A percentile compares a stretch with the other conserved stretches of the same genome.
phyloP scores from a whole-genome alignment of 129 eudicot species.

The Flaveria ramosissima region DNA sequence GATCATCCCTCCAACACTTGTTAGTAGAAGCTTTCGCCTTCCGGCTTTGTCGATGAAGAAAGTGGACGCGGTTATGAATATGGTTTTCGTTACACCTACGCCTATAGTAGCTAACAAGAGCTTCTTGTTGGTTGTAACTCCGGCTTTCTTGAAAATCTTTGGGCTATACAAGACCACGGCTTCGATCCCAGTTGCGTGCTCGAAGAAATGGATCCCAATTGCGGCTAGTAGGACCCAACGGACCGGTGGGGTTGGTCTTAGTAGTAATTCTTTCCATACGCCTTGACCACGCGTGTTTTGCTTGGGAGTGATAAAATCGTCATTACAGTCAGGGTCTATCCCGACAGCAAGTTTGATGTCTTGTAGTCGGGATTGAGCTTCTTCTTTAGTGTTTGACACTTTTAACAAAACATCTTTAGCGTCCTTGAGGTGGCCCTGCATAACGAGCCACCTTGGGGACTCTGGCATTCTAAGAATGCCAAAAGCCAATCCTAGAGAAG shows the following conservation, averaged over 20 bases:
- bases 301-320: conserved; percentile 38
- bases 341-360: conserved; percentile 64
- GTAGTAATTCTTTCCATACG: conserved; percentile 62
- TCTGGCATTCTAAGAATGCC: conserved; percentile 75
- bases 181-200: conserved; percentile 80
- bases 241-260: conserved; percentile 61
- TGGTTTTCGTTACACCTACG: conserved; percentile 55
- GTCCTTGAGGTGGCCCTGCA: conserved; percentile 63
- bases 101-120: conserved; percentile 64
- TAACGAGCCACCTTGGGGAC: conserved; percentile 83
- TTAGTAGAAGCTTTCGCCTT: conserved; percentile 56
- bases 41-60: conserved; percentile 63
- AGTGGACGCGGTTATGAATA: conserved; percentile 52
- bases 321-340: conserved; percentile 44
- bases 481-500: conserved; percentile 61
- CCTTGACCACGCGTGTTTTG: conserved; percentile 36
- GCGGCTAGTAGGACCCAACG: conserved; percentile 71
- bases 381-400: conserved; percentile 48
- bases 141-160: conserved; percentile 66
- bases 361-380: conserved; percentile 55
- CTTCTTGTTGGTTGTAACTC: conserved; percentile 42
- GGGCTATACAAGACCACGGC: conserved; percentile 79
- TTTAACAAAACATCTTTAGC: conserved; percentile 46
- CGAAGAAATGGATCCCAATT: conserved; percentile 80
- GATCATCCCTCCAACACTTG: conserved; percentile 66